phyloP scores from a whole-genome alignment of 345 rosid genomes.

The Lenwebbia sp. region DNA sequence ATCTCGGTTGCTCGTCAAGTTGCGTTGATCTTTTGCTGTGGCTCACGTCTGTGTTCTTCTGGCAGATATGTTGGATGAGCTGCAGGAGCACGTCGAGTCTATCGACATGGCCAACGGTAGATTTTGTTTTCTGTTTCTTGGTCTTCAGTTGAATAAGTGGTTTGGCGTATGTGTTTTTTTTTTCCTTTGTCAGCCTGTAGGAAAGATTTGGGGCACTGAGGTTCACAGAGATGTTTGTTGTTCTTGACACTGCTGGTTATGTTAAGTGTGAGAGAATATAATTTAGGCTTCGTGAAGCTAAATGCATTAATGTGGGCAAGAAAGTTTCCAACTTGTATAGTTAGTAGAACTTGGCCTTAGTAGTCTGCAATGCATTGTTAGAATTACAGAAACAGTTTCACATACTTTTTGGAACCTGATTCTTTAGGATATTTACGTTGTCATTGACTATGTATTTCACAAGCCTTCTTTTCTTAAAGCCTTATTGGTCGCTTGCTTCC shows the following conservation, averaged over 20 bases:
- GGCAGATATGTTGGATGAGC: constrained; percentile 60
- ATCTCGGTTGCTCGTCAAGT: neutral
- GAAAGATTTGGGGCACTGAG: neutral
- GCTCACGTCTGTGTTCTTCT: neutral
- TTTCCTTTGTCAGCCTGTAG: neutral
- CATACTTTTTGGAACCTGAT: neutral
- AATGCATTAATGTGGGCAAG: neutral
- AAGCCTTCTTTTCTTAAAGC: neutral
- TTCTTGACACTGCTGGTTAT: neutral
- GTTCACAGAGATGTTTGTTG: neutral
- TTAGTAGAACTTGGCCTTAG: neutral
- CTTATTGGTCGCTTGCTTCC: neutral
- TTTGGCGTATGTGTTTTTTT: neutral
- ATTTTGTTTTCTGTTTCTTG: neutral
- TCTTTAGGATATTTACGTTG: neutral
- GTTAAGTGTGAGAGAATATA: neutral
- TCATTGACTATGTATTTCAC: neutral
- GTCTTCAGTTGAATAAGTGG: neutral
- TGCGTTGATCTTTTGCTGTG: neutral
- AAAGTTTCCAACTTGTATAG: neutral
- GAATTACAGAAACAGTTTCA: neutral
- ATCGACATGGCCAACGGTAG: constrained; percentile 57
- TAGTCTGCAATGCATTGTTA: neutral
- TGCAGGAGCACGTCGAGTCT: constrained; percentile 56
- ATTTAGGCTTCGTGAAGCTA: neutral